These are phyloP conservation scores for Colletotrichum tofieldiae DNA, from an alignment of 2,329 filamentous ascomycete genomes.

Conservation along the genomic window DNA sequence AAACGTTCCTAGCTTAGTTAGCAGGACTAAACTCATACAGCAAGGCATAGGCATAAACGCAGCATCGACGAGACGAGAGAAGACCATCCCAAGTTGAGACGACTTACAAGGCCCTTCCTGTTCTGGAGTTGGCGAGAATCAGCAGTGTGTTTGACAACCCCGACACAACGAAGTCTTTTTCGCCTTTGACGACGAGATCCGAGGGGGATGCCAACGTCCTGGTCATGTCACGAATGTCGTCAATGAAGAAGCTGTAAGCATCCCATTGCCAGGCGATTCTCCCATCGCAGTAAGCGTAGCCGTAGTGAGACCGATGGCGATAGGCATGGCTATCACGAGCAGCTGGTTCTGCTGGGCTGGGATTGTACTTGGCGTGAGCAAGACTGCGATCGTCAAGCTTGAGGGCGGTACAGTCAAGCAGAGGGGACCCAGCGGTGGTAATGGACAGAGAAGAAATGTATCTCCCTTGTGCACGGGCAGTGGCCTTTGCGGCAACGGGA, in stretches of 20 bases:
- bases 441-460: slow-evolving; percentile 2
- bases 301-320: too few species aligned
- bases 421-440: neutral
- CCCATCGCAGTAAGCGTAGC: slow-evolving; percentile 11
- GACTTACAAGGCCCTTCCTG: slow-evolving; percentile 10
- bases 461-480: slow-evolving; percentile 3
- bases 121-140: neutral
- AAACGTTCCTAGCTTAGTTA: slow-evolving; percentile 15
- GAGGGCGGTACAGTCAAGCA: neutral
- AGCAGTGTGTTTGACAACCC: slow-evolving; percentile 14
- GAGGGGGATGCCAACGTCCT: slow-evolving; percentile 1
- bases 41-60: neutral
- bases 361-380: neutral
- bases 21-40: too few species aligned
- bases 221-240: slow-evolving; percentile 24
- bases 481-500: neutral
- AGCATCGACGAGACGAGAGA: neutral
- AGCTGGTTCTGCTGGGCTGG: neutral
- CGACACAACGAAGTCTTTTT: slow-evolving; percentile 1
- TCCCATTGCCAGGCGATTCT: slow-evolving; percentile 26
- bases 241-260: slow-evolving; percentile 21
- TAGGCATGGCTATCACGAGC: too few species aligned
- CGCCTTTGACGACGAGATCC: slow-evolving; percentile 19
- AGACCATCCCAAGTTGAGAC: neutral
- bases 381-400: neutral